Evolutionary conservation across 768 basidiomycete species (phyloP).

Genomic region (Crucibulum laeve): DNA sequence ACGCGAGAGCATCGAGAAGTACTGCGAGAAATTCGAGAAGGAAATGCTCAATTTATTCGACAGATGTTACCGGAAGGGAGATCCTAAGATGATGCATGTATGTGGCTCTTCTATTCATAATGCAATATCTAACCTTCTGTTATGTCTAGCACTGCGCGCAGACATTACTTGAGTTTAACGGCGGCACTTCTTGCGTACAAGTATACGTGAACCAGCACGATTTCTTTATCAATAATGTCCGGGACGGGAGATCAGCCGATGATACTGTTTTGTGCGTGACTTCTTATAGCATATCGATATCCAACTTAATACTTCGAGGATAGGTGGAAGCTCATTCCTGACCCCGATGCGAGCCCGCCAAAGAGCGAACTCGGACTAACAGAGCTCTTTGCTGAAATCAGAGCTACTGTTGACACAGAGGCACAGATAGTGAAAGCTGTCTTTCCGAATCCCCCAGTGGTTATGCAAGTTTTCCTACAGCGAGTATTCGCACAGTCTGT

Average conservation of each 20-base stretch:
- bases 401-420: constrained; percentile 89
- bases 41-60: constrained; percentile 97
- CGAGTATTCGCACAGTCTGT: constrained; percentile 97
- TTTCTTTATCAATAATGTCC: constrained; percentile 95
- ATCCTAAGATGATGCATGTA: constrained; percentile 99
- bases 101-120: constrained; percentile 17
- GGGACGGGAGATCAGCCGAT: constrained; percentile 51
- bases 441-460: constrained; percentile 92
- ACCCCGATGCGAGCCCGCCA: constrained; percentile 76
- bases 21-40: constrained; percentile 98
- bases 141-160: constrained; percentile 86
- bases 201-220: constrained; percentile 99
- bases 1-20: constrained; percentile 88
- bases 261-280: constrained; percentile 52
- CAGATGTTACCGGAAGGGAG: constrained; percentile 91
- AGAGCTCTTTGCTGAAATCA: constrained; percentile 82
- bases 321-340: constrained; percentile 80
- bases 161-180: constrained; percentile 96
- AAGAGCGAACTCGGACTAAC: constrained; percentile 74
- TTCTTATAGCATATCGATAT: background rate
- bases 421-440: constrained; percentile 98
- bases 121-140: constrained; percentile 3
- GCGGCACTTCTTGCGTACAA: constrained; percentile 93
- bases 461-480: constrained; percentile 98
- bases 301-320: background rate